Percentiles rank a stretch among this genome's conserved stretches.
Conservation (phyloP, 768 basidiomycete species). For the Suillus paluster region DNA sequence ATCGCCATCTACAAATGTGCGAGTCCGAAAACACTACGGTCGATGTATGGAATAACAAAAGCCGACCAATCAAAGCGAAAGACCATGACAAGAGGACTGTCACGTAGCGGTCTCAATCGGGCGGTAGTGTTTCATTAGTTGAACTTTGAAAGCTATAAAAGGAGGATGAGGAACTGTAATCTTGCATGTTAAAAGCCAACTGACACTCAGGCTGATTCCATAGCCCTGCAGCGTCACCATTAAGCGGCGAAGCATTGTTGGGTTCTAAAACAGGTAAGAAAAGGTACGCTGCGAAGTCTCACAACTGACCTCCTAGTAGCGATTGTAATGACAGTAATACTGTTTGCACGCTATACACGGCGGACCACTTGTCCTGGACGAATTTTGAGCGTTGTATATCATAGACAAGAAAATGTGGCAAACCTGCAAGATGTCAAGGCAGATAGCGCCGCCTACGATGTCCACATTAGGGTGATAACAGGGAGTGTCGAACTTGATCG, state of each 20-base stretch:
- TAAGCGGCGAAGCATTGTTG: slow-evolving; percentile 91
- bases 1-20: slow-evolving; percentile 19
- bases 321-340: slow-evolving; percentile 88
- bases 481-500: slow-evolving; percentile 86
- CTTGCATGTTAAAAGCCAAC: slow-evolving; percentile 13
- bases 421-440: slow-evolving; percentile 87
- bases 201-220: slow-evolving; percentile 77
- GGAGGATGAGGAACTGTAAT: slow-evolving; percentile 4
- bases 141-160: slow-evolving; percentile 65
- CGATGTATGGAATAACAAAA: slow-evolving; percentile 7
- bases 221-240: slow-evolving; percentile 81
- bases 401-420: slow-evolving; percentile 14
- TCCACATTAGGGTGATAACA: slow-evolving; percentile 95
- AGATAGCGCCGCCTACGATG: slow-evolving; percentile 75
- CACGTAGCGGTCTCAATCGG: slow-evolving; percentile 47
- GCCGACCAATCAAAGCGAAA: slow-evolving; percentile 9
- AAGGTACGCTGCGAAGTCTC: not conserved
- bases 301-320: slow-evolving; percentile 76
- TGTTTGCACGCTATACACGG: slow-evolving; percentile 90
- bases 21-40: slow-evolving; percentile 9
- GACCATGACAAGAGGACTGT: slow-evolving; percentile 11
- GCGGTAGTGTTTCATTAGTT: slow-evolving; percentile 76
- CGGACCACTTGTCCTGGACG: slow-evolving; percentile 87
- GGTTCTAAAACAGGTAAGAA: slow-evolving; percentile 59
- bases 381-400: not conserved